Conservation (phyloP, 371 early-diverging fungal genomes). For the Rhizopus arrhizus region DNA sequence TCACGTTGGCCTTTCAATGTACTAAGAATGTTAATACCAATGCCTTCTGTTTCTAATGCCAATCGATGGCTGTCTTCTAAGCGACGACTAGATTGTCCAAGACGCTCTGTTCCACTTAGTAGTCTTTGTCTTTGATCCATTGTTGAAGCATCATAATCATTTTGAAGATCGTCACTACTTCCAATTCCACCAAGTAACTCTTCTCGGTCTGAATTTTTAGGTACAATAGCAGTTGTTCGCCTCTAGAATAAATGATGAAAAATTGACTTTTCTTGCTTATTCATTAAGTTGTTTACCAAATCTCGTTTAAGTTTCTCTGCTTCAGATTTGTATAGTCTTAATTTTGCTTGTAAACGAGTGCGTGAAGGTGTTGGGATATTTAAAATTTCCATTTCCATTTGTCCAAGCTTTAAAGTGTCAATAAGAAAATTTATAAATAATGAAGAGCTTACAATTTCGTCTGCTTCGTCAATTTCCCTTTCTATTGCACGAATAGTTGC, state of each 20-base stretch:
- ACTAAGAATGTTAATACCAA: constrained; percentile 83
- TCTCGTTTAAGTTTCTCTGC: constrained; percentile 76
- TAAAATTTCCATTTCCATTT: constrained; percentile 91
- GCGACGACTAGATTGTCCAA: constrained; percentile 75
- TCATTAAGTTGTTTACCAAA: constrained; percentile 47
- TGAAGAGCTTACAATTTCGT: constrained; percentile 76
- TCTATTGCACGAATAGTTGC: constrained; percentile 73
- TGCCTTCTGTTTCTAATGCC: constrained; percentile 89
- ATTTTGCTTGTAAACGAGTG: constrained; percentile 69
- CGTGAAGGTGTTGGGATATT: constrained; percentile 73
- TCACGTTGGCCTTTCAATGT: constrained; percentile 87
- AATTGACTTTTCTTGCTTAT: too few relatives aligned
- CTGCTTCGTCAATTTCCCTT: constrained; percentile 89
- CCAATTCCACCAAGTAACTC: constrained; percentile 64
- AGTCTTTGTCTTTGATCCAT: constrained; percentile 85
- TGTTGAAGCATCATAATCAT: constrained; percentile 64
- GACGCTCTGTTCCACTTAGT: constrained; percentile 81
- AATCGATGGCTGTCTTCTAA: constrained; percentile 88
- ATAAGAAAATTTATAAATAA: not conserved
- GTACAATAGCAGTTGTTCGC: constrained; percentile 41
- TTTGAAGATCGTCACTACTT: constrained; percentile 31
- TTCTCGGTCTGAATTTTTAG: constrained; percentile 58
- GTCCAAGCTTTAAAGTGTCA: constrained; percentile 63
- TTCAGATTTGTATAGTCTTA: constrained; percentile 77
- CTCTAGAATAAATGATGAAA: constrained; percentile 24